Conservation (phyloP, 768 basidiomycete species). For the Sarcomyxa edulis region DNA sequence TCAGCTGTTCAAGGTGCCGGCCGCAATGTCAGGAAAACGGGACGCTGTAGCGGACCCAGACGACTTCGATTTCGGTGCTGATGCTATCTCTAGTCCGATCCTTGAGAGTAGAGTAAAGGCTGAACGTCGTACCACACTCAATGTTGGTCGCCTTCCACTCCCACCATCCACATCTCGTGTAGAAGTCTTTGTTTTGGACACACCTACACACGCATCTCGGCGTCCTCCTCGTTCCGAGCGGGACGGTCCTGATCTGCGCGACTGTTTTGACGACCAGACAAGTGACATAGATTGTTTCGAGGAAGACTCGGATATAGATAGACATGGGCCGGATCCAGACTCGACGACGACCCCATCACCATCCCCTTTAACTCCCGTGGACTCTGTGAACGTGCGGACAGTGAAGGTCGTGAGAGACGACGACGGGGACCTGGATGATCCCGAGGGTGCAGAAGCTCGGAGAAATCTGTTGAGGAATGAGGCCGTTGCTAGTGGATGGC, state of each 20-base stretch:
- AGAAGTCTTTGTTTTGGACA: conserved; percentile 16
- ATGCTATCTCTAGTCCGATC: conserved; percentile 50
- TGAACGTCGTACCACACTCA: conserved; percentile 4
- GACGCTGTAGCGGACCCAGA: background rate
- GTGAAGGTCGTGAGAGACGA: conserved; percentile 21
- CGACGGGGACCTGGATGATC: conserved; percentile 22
- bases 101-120: no score
- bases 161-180: no score
- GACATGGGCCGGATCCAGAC: conserved; percentile 8
- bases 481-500: conserved; percentile 50
- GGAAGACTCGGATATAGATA: conserved; percentile 15
- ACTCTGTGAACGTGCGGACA: conserved; percentile 12
- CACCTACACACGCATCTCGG: conserved; percentile 9
- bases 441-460: conserved; percentile 9
- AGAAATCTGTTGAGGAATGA: conserved; percentile 26
- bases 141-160: background rate
- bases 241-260: conserved; percentile 38
- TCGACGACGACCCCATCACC: conserved; percentile 25
- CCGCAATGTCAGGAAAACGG: background rate
- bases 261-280: conserved; percentile 36
- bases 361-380: conserved; percentile 32
- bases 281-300: conserved; percentile 42
- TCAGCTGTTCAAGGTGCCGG: no score
- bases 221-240: no score
- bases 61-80: conserved; percentile 46